These are phyloP conservation scores for Pelagophyceae sp. DNA, from an alignment of 352 stramenopile species.

Conservation along the genomic window DNA sequence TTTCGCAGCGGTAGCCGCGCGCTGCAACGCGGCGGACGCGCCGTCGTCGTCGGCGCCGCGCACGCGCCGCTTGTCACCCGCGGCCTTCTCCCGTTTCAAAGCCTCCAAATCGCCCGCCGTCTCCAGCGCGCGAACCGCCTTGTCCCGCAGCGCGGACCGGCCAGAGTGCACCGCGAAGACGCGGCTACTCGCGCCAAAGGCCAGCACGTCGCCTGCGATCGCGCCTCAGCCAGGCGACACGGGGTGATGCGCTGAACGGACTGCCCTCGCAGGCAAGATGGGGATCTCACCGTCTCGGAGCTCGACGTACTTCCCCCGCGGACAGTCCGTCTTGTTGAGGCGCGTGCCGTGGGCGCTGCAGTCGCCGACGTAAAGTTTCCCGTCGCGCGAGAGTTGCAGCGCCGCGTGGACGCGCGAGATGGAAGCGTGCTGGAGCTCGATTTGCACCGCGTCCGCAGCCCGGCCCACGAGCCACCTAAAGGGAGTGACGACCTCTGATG, in stretches of 20 bases:
- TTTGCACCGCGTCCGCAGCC: not conserved
- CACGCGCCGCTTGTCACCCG: not conserved
- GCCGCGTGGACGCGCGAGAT: not conserved
- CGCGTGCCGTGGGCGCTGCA: not conserved
- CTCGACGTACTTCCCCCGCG: not conserved
- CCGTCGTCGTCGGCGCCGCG: not conserved
- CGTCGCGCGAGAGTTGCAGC: not conserved
- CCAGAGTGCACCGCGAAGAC: not conserved
- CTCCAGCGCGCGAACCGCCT: not conserved
- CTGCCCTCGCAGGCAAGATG: too few relatives aligned
- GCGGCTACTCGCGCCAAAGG: not conserved
- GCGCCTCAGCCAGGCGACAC: too few relatives aligned
- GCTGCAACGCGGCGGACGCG: too few relatives aligned
- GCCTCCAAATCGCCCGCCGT: not conserved
- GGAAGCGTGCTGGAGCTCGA: not conserved
- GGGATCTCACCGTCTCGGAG: not conserved
- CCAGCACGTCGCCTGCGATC: slow-evolving; percentile 19
- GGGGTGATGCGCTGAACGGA: too few relatives aligned
- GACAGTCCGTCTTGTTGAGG: not conserved
- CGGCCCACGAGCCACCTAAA: slow-evolving; percentile 6
- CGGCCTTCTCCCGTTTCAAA: not conserved
- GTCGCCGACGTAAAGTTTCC: slow-evolving; percentile 11
- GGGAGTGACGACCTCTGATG: too few relatives aligned
- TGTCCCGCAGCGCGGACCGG: not conserved
- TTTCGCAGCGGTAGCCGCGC: not conserved